Conservation (phyloP, 768 basidiomycete genomes). For the Lentinus brumalis region DNA sequence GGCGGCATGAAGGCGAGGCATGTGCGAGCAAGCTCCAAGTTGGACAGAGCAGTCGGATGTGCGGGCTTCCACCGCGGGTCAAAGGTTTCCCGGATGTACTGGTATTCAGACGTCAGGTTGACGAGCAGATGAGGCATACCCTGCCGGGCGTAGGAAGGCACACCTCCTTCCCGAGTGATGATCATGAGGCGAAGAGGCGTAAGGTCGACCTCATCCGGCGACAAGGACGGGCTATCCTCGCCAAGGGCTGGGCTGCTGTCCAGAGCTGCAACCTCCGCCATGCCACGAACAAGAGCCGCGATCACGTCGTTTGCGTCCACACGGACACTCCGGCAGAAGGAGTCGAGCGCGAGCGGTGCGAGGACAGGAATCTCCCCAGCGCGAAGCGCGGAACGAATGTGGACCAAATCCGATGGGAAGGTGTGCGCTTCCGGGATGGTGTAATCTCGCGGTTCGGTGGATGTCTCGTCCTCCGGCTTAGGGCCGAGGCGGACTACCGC, state of each 20-base stretch:
- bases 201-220: slow-evolving; percentile 70
- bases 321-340: slow-evolving; percentile 82
- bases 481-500: slow-evolving; percentile 85
- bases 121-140: slow-evolving; percentile 95
- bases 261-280: slow-evolving; percentile 58
- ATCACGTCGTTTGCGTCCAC: slow-evolving; percentile 88
- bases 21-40: slow-evolving; percentile 79
- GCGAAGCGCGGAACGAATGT: slow-evolving; percentile 85
- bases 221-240: slow-evolving; percentile 39
- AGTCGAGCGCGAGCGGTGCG: slow-evolving; percentile 90
- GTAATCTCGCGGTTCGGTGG: slow-evolving; percentile 34
- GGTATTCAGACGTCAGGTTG: slow-evolving; percentile 87
- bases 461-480: slow-evolving; percentile 50
- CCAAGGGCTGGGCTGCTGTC: slow-evolving; percentile 42
- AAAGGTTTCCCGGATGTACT: slow-evolving; percentile 86
- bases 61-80: slow-evolving; percentile 70
- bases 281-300: slow-evolving; percentile 82
- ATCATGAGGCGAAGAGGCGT: slow-evolving; percentile 96
- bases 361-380: slow-evolving; percentile 97
- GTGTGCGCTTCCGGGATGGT: slow-evolving; percentile 76
- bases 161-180: slow-evolving; percentile 94
- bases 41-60: slow-evolving; percentile 85
- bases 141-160: slow-evolving; percentile 94
- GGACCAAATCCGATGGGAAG: slow-evolving; percentile 73
- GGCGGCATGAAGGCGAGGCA: slow-evolving; percentile 93